Evolutionary conservation across 2,329 filamentous ascomycete genomes (phyloP), one percentile per base, ranked within the genome.

Genomic region (Escovopsis sp.): DNA sequence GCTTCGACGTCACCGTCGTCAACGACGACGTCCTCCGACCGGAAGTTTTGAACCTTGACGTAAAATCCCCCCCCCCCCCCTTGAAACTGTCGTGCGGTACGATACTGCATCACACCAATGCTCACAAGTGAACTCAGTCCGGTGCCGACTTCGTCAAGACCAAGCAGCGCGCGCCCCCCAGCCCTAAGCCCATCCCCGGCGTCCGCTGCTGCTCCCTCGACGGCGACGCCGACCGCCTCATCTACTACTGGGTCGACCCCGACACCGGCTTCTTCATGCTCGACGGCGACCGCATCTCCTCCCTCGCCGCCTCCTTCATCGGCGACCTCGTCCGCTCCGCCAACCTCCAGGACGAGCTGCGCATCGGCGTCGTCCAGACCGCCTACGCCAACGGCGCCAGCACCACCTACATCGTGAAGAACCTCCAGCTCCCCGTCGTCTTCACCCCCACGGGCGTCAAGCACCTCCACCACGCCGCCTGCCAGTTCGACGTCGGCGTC

Each of bases 81-180:
- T n/a, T n/a, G n/a, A n/a, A n/a, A n/a, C n/a, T n/a, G n/a, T n/a
- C n/a, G n/a, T n/a, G n/a, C n/a, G n/a, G n/a, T n/a, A n/a, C n/a
- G n/a, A n/a, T n/a, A n/a, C n/a, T n/a, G n/a, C n/a, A n/a, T n/a
- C n/a, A n/a, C n/a, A n/a, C n/a, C n/a, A n/a, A n/a, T n/a, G n/a
- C n/a, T n/a, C n/a, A n/a, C n/a, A n/a, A n/a, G n/a, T n/a, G n/a
- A n/a, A n/a, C 19, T 18, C 23, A 92, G 76, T 93, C 83, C 52
- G 90, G 90, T 57, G 90, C 90, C 52, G 90, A 98, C 60, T 96
- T 76, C 48, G 90, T 98, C 59, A 98, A 98, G 66, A 96, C 90
- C 14, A 85, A 85, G 61, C 90, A 98, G 64, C 76, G 86, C 43
- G 82, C 85, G 40, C 90, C 90, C 35, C 81, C 81, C 29, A 79